These are phyloP conservation scores for Trametes punicea DNA, from an alignment of 768 basidiomycete species.

Conservation along the genomic window DNA sequence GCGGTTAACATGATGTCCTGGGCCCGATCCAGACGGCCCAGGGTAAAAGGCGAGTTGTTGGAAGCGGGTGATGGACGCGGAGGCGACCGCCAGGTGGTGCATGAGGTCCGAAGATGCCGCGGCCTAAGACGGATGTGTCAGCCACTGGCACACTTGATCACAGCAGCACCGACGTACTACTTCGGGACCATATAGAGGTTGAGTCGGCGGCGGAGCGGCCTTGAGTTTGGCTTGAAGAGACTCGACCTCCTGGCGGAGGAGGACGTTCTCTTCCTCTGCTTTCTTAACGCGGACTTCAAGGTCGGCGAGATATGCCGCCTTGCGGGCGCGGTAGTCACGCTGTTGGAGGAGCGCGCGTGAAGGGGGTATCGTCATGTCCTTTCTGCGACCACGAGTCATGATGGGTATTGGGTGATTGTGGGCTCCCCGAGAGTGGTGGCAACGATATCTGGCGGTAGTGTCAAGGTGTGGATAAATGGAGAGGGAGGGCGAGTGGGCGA, in stretches of 20 bases:
- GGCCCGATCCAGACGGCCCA: conserved; percentile 13
- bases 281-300: conserved; percentile 53
- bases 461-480: neutral
- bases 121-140: conserved; percentile 34
- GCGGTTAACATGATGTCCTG: conserved; percentile 25
- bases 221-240: conserved; percentile 37
- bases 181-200: conserved; percentile 26
- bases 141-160: neutral
- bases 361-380: conserved; percentile 57
- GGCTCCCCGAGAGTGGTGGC: too few species aligned
- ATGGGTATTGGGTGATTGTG: conserved; percentile 13
- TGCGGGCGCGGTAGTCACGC: conserved; percentile 62
- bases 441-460: neutral
- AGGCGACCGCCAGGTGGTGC: conserved; percentile 44
- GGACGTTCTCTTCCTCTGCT: conserved; percentile 53
- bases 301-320: conserved; percentile 52
- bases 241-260: conserved; percentile 47
- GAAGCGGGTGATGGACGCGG: conserved; percentile 51
- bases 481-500: neutral
- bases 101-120: conserved; percentile 51
- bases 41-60: conserved; percentile 44
- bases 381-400: conserved; percentile 67
- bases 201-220: conserved; percentile 19
- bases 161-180: conserved; percentile 28
- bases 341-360: conserved; percentile 59